Conservation (phyloP, 2,329 filamentous ascomycete genomes). For the Talaromyces sp. region DNA sequence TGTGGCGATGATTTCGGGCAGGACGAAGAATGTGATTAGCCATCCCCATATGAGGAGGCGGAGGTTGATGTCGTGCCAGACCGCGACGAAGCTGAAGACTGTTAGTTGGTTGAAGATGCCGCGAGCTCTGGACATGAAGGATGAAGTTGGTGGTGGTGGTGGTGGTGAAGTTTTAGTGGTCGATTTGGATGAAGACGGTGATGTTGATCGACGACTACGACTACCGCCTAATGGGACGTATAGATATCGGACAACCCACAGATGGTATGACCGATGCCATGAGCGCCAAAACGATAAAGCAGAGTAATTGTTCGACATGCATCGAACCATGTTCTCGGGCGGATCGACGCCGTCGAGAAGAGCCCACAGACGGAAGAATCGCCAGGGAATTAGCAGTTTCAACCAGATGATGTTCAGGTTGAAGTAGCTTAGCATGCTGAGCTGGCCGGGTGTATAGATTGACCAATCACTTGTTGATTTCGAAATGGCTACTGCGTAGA, state of each 20-base stretch:
- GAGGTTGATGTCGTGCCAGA: conserved; percentile 97
- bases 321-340: conserved; percentile 96
- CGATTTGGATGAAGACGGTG: conserved; percentile 30
- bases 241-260: conserved; percentile 89
- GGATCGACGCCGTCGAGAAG: conserved; percentile 87
- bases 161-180: conserved; percentile 37
- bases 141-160: conserved; percentile 16
- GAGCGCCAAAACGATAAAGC: conserved; percentile 88
- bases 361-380: conserved; percentile 97
- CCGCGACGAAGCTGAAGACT: conserved; percentile 92
- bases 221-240: conserved; percentile 84
- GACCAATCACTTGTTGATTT: conserved; percentile 75
- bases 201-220: conserved; percentile 24
- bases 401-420: conserved; percentile 98
- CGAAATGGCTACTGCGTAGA: conserved; percentile 90
- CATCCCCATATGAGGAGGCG: conserved; percentile 92
- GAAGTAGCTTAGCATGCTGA: conserved; percentile 88
- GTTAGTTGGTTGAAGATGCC: conserved; percentile 70
- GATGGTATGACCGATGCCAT: conserved; percentile 94
- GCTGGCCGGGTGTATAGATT: conserved; percentile 77
- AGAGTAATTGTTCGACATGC: conserved; percentile 91
- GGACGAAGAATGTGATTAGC: conserved; percentile 88
- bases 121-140: conserved; percentile 47
- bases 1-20: conserved; percentile 74
- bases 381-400: conserved; percentile 87